phyloP scores from a whole-genome alignment of 176 grass and related monocot genomes.

The Carex littledalei region DNA sequence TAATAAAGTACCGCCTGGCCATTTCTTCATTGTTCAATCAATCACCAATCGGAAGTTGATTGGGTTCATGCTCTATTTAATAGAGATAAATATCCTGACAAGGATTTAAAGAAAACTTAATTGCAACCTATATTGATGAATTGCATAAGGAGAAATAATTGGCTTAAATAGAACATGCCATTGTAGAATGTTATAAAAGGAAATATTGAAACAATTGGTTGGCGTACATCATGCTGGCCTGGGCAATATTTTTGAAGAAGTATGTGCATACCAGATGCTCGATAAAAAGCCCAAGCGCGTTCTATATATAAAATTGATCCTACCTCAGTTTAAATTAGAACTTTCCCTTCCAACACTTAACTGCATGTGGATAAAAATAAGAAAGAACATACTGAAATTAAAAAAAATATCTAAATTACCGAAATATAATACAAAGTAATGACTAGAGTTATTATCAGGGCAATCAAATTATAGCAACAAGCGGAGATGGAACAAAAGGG shows the following conservation, averaged over 20 bases:
- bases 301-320: background rate
- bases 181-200: background rate
- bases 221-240: background rate
- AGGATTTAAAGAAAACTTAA: background rate
- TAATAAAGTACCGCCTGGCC: constrained; percentile 58
- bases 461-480: background rate
- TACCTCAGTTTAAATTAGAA: background rate
- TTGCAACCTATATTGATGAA: background rate
- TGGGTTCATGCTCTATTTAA: background rate
- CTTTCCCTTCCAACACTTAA: background rate
- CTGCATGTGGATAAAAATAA: background rate
- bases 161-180: background rate
- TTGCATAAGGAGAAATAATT: constrained; percentile 7
- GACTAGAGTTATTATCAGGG: background rate
- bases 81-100: background rate
- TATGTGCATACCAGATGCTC: background rate
- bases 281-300: background rate
- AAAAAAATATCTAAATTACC: background rate
- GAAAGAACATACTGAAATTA: background rate
- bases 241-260: background rate
- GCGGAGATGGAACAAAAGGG: background rate
- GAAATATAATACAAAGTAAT: background rate
- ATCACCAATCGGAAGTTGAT: background rate
- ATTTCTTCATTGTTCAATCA: constrained; percentile 81
- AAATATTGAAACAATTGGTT: background rate